A percentile compares a stretch with the other conserved stretches of the same genome.
Conservation (phyloP, 2,329 filamentous ascomycete genomes). For the Talaromyces sp. region DNA sequence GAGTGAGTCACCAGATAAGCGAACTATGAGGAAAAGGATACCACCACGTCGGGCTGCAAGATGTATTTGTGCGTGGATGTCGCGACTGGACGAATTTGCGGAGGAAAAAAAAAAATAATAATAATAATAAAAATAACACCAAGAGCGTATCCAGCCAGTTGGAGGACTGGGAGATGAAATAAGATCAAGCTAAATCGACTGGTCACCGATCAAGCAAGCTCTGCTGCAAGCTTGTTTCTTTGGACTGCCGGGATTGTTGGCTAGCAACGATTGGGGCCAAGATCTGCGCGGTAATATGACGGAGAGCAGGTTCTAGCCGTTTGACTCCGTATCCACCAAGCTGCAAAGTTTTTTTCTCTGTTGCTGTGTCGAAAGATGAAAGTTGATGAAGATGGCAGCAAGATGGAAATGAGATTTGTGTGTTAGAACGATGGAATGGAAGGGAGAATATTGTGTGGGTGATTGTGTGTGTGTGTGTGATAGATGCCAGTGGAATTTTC, state of each 20-base stretch:
- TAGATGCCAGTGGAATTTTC: neutral
- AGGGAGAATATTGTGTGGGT: neutral
- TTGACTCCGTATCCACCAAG: neutral
- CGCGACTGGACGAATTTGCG: neutral
- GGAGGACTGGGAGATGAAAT: neutral
- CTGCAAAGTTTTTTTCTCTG: neutral
- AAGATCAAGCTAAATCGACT: slow-evolving; percentile 6
- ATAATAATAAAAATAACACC: too few species aligned
- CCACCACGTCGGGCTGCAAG: slow-evolving; percentile 16
- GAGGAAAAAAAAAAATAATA: neutral
- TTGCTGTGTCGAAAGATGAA: neutral
- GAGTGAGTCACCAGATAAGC: slow-evolving; percentile 11
- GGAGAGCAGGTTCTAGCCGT: neutral
- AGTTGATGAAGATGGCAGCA: neutral
- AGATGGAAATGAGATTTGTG: neutral
- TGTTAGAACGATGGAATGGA: neutral
- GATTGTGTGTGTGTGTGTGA: neutral
- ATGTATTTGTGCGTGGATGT: slow-evolving; percentile 11
- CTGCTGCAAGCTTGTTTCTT: slow-evolving; percentile 1
- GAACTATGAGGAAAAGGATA: neutral
- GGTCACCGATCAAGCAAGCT: slow-evolving; percentile 13
- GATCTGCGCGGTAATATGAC: slow-evolving; percentile 15
- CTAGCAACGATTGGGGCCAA: slow-evolving; percentile 15
- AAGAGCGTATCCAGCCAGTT: slow-evolving; percentile 7
- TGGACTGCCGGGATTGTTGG: slow-evolving; percentile 7